Conservation (phyloP, 805 yeast genomes). For the Saitoella complicata region DNA sequence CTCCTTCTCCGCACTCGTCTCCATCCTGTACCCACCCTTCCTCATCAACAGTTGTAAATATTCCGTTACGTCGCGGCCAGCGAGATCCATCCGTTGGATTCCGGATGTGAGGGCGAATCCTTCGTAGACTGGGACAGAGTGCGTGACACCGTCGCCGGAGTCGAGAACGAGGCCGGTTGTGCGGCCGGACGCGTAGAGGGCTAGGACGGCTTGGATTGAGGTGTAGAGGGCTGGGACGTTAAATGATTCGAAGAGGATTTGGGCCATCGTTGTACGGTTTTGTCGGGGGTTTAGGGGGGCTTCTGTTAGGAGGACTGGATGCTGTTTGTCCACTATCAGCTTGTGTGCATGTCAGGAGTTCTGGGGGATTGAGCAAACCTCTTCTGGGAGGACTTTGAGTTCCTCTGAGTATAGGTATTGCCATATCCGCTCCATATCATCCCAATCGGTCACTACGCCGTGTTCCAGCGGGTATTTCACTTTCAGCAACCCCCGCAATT, state of each 20-base stretch:
- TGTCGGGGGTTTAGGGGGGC: constrained; percentile 64
- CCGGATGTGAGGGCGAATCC: constrained; percentile 70
- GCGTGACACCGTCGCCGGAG: constrained; percentile 86
- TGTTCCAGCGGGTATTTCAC: constrained; percentile 60
- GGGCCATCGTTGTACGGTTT: constrained; percentile 46
- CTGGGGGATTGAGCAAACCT: background rate
- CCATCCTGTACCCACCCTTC: constrained; percentile 43
- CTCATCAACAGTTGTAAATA: constrained; percentile 54
- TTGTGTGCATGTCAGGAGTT: too few relatives aligned
- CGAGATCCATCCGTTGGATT: constrained; percentile 58
- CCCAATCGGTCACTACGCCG: constrained; percentile 72
- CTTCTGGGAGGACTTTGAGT: constrained; percentile 39
- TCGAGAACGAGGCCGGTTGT: constrained; percentile 85
- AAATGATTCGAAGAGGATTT: constrained; percentile 54
- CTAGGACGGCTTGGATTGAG: constrained; percentile 59
- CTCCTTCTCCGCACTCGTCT: constrained; percentile 66
- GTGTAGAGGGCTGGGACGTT: constrained; percentile 62
- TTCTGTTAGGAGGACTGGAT: constrained; percentile 76
- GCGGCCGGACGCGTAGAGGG: constrained; percentile 74
- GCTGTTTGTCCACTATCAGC: constrained; percentile 31
- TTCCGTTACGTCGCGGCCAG: constrained; percentile 75
- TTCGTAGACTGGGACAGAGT: constrained; percentile 75
- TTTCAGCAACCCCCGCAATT: constrained; percentile 57
- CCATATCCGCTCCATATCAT: constrained; percentile 76
- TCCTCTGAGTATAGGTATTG: constrained; percentile 43